Evolutionary conservation across 164 flowering plant genomes (phyloP), one percentile per base, ranked within the genome.

Genomic region (Saururus chinensis): DNA sequence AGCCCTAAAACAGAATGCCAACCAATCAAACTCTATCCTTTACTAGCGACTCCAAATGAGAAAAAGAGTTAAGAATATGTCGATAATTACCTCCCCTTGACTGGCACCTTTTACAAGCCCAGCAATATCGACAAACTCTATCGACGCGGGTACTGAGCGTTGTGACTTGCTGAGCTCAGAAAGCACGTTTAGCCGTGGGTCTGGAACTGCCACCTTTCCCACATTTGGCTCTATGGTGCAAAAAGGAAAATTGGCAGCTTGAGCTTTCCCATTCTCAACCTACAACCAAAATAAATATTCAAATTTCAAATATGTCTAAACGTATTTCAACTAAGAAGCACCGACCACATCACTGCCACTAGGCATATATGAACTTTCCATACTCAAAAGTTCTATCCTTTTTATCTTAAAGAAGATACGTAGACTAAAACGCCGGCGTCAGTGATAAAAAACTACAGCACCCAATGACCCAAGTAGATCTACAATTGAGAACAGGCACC

Each of bases 181-280:
- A 75, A 95, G 99, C 35, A 88, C 89, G 49, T 73, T 64, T 49
- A 95, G 84, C 62, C 97, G 89, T 41, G 80, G 68, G 78, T 95
- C 99, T 10, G 99, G 99, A 63, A 95, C 97, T 35, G 87, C 96
- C 72, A 95, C 96, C 56, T 80, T 84, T 57, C 99, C 99, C 24
- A 95, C 96, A 76, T 95, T 95, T 53, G 97, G 99, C 75, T 95
- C 99, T 67, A 95, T 95, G 17, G 99, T 95, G 64, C 99, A 95
- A 69, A 95, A 95, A 16, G 99, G 99, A 64, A 82, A 95, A 77
- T 95, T 95, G 49, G 99, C 99, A 76, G 97, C 99, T 73, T 95
- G 99, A 70, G 99, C 99, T 72, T 91, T 95, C 54, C 97, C 99
- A 75, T 91, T 95, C 74, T 95, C 99, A 60, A 95, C 97, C 99